These are phyloP conservation scores for Diplosphaera chodatii DNA, from an alignment of 139 green algal species.

Conservation along the genomic window DNA sequence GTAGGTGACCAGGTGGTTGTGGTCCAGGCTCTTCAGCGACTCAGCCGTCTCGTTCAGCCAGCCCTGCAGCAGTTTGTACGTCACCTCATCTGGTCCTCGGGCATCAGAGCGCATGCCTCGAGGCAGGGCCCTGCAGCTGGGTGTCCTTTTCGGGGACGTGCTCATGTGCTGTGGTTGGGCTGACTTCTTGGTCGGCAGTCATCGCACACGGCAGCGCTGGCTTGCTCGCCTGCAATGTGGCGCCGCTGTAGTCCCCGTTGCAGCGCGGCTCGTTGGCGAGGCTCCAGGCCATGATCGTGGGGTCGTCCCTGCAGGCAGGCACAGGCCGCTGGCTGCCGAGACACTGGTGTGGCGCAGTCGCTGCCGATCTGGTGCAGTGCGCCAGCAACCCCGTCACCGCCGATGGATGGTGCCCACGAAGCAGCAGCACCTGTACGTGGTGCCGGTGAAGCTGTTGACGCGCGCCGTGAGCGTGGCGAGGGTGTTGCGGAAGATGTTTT, in stretches of 20 bases:
- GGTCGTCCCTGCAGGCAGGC: conserved; percentile 43
- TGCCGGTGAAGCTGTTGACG: conserved; percentile 39
- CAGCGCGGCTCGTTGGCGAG: conserved; percentile 60
- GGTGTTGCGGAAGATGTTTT: conserved; percentile 43
- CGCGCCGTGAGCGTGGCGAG: conserved; percentile 28
- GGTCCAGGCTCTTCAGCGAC: conserved; percentile 55
- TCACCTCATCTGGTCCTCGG: too few species aligned
- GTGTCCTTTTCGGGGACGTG: too few species aligned
- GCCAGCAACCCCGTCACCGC: neutral
- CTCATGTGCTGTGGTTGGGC: too few species aligned
- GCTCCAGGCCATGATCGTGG: conserved; percentile 56
- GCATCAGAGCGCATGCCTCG: too few species aligned
- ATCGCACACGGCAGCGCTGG: neutral
- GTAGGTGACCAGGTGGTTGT: conserved; percentile 64
- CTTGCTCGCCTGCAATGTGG: conserved; percentile 17
- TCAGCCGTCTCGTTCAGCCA: conserved; percentile 40
- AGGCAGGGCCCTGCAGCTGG: too few species aligned
- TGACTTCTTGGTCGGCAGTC: too few species aligned
- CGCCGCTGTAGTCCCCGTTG: conserved; percentile 23
- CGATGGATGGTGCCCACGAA: neutral
- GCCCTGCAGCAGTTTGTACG: conserved; percentile 8
- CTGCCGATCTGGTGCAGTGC: neutral
- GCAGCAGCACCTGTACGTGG: conserved; percentile 35
- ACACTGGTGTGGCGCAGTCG: too few species aligned
- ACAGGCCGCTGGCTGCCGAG: too few species aligned